Evolutionary conservation across 73 alveolate genomes (phyloP), one percentile per base, ranked within the genome.

Genomic region (Symbiodinium pilosum): DNA sequence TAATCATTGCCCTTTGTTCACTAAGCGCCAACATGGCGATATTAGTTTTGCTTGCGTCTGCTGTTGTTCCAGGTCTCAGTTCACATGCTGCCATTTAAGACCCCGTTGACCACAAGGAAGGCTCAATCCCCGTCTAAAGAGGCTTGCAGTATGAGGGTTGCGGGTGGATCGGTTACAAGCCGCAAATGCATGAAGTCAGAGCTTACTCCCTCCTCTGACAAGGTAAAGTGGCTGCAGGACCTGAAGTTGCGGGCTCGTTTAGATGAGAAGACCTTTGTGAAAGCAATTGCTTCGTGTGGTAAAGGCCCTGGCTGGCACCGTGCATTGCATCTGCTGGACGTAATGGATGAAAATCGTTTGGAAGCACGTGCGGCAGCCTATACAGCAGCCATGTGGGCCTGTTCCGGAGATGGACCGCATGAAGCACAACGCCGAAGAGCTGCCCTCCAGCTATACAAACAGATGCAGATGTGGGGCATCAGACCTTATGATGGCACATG

Each of bases 361-460:
- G 94, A 87, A 87, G 85, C 85, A 6, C 94, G 94, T 3, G 94
- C 94, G 40, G 94, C 94, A 26, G 94, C 94, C 36, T 87, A 52
- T 64, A 87, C 94, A 4, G 94, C 94, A 24, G 94, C 94, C 44
- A 87, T 87, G 32, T 38, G 42, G 41, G 85, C 94, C 39, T 87
- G 94, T 32, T 32, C 40, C 42, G 12, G 44, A 11, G 28, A 69
- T 7, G 20, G 14, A 21, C 16, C 32, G 14, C 11, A 24, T 18
- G n/a, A 4, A 59, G 59, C 43, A 5, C 42, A 20, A 26, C 16
- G 59, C 9, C 24, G 71, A 64, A 40, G 26, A 3, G 5, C 34
- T 7, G 47, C 38, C 91, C 8, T 64, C 2, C 43, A 47, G 69
- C 81, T 87, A 11, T 59, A 40, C 34, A 44, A 41, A 34, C 32